Evolutionary conservation across 2,329 filamentous ascomycete genomes (phyloP), one percentile per base, ranked within the genome.

Genomic region (Scytalidium sp.): DNA sequence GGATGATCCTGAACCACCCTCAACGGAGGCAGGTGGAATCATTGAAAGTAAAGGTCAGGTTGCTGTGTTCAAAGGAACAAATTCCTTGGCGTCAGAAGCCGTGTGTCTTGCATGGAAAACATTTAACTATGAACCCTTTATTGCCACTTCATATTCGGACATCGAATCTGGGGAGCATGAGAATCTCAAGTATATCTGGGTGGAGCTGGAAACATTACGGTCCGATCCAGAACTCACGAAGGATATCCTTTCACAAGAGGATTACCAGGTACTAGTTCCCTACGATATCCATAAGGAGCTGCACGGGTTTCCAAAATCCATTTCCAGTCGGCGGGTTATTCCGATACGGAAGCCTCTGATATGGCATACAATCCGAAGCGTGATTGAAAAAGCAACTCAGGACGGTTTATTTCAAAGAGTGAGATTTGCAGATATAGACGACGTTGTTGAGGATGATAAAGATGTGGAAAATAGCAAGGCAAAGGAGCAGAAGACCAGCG

Each of bases 151-250:
- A 17, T 41, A 53, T 19, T 50, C 46, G n/a, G 53, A 59, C 17
- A 52, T 64, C 20, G 6, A 36, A 36, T 51, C 52, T 29, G 48
- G 41, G 13, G 22, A 25, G n/a, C 32, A 36, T n/a, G 32, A 36
- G 5, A 50, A 50, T 23, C 63, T 52, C 50, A 60, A 60, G 21
- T 61, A 58, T 46, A 49, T 65, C 10, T 65, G 63, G 61, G 56
- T 52, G 9, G 61, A 61, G 43, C 20, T 60, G 19, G 22, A 46
- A 23, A 57, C 55, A 40, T 45, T 65, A 29, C 50, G 51, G 45
- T 27, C 43, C n/a, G 52, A 60, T 27, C 45, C 55, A 2, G 46
- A 51, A 19, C 48, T 56, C 29, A 46, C 60, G 20, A 51, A 50
- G 13, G 52, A 50, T 8, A 49, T 65, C 9, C 32, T 58, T 5